These are phyloP conservation scores for Bocquillonia castaneifolia DNA, from an alignment of 441 rosid species.

Conservation along the genomic window DNA sequence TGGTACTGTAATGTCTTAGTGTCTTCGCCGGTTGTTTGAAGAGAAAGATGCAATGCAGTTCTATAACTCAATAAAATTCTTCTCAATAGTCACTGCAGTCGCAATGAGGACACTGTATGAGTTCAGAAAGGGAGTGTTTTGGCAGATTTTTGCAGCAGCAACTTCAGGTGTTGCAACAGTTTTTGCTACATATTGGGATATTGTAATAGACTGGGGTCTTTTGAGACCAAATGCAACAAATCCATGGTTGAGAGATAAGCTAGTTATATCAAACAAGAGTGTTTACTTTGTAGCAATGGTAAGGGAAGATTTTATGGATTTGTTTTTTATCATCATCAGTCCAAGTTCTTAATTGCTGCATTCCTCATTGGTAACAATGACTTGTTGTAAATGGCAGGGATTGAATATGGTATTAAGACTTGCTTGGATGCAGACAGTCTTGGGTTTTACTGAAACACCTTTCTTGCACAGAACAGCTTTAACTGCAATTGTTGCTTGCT, in stretches of 20 bases:
- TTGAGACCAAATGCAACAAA: constrained; percentile 48
- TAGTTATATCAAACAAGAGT: constrained; percentile 45
- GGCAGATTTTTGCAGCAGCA: constrained; percentile 46
- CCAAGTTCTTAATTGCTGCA: background rate
- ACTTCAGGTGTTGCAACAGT: constrained; percentile 53
- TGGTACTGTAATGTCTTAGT: constrained; percentile 29
- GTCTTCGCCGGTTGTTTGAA: constrained; percentile 54
- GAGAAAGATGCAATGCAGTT: constrained; percentile 43
- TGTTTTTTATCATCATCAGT: background rate
- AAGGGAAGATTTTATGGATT: constrained; percentile 4
- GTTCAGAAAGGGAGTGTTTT: constrained; percentile 24
- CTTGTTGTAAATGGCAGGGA: constrained; percentile 39
- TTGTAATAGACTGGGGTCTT: constrained; percentile 80
- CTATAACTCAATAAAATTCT: constrained; percentile 46
- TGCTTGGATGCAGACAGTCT: constrained; percentile 77
- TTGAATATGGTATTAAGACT: constrained; percentile 66
- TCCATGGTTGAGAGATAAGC: constrained; percentile 82
- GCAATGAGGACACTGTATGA: constrained; percentile 44
- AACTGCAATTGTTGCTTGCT: constrained; percentile 46
- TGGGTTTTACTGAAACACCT: constrained; percentile 52
- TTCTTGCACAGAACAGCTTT: constrained; percentile 55
- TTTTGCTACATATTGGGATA: constrained; percentile 59
- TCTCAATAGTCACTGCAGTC: constrained; percentile 59
- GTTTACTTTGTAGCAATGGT: constrained; percentile 74
- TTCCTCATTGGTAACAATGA: background rate